phyloP scores from a whole-genome alignment of 768 basidiomycete species.

The Dacryopinax spathularia region DNA sequence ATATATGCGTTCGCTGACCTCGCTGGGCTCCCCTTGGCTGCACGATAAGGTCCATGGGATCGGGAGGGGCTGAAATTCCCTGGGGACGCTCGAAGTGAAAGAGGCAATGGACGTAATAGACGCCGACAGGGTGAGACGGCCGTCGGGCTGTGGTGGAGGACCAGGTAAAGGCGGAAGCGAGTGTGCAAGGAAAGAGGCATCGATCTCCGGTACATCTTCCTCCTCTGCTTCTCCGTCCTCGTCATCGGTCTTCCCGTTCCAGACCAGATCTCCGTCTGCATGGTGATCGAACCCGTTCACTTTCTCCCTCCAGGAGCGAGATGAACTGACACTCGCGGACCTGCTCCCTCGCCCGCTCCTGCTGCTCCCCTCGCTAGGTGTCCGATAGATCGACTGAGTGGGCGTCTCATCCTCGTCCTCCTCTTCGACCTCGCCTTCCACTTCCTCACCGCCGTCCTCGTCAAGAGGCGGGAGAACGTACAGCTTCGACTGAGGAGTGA shows the following conservation, averaged over 20 bases:
- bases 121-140: conserved; percentile 19
- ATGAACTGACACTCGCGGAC: neutral
- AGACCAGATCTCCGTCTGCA: neutral
- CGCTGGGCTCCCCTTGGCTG: too few species aligned
- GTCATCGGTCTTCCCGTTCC: neutral
- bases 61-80: neutral
- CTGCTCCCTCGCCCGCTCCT: too few species aligned
- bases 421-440: too few species aligned
- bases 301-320: neutral
- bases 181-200: conserved; percentile 53
- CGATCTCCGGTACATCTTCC: conserved; percentile 47
- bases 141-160: neutral
- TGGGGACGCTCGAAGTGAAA: neutral
- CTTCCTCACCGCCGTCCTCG: conserved; percentile 4
- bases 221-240: neutral
- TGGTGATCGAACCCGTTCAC: neutral
- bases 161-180: conserved; percentile 25
- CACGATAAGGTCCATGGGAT: neutral
- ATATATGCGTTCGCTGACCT: neutral
- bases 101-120: neutral
- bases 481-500: conserved; percentile 34
- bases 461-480: conserved; percentile 34
- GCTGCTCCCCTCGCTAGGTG: too few species aligned
- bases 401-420: neutral
- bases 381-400: neutral